Percentiles rank a stretch among this genome's conserved stretches.
Conservation (phyloP, 169 alveolate genomes). For the Perkinsus chesapeaki region DNA sequence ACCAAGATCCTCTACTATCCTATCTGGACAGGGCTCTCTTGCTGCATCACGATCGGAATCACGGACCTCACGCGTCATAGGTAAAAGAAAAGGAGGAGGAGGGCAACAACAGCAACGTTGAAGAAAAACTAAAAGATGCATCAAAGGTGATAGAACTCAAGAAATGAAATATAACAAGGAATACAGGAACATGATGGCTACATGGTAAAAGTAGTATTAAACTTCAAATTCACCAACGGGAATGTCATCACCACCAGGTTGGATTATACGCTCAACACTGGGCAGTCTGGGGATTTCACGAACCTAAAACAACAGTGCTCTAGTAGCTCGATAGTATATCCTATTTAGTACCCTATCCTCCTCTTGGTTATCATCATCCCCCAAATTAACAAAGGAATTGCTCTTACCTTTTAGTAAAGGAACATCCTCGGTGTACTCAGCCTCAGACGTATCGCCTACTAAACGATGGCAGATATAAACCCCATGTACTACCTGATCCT, state of each 20-base stretch:
- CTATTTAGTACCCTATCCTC: background rate
- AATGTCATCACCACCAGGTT: background rate
- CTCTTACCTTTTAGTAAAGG: background rate
- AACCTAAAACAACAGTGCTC: background rate
- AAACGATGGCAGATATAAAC: background rate
- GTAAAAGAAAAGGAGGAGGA: background rate
- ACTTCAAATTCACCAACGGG: background rate
- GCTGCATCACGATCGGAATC: conserved; percentile 54
- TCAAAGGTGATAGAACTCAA: too few species aligned
- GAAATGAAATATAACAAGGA: too few species aligned
- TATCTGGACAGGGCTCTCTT: conserved; percentile 91
- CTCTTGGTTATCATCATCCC: background rate
- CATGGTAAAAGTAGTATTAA: background rate
- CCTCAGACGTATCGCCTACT: background rate
- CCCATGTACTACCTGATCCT: background rate
- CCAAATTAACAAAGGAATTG: background rate
- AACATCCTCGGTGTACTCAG: background rate
- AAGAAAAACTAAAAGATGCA: background rate
- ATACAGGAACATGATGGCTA: background rate
- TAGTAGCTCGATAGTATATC: background rate
- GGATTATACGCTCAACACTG: background rate
- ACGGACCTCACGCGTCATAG: background rate
- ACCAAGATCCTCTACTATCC: conserved; percentile 83
- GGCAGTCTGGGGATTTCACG: background rate
- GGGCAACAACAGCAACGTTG: background rate